Evolutionary conservation across 805 yeast species (phyloP), one percentile per base, ranked within the genome.

Genomic region (Huiozyma sinensis): DNA sequence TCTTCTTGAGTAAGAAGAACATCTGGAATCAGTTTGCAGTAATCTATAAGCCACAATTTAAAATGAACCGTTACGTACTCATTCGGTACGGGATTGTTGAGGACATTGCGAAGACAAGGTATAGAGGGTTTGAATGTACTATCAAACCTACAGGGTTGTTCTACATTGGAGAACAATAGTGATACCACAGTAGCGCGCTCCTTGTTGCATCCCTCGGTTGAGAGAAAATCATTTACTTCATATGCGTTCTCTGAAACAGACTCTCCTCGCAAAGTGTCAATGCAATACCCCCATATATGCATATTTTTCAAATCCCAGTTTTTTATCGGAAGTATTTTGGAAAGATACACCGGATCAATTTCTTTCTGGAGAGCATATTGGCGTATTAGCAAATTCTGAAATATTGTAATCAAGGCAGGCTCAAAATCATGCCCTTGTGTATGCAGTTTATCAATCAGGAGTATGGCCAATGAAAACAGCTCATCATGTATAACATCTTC

Each of bases 401-500:
- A 53, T 17, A 17, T 17, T 17, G 4, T 17, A 17, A 17, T 17
- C 24, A 17, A 17, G 24, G 24, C 24, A 17, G 24, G 24, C 24
- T 17, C 24, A 17, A 17, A 17, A 17, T 17, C 24, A 17, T 17
- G 24, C 4, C 4, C 24, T 17, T 17, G 24, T 17, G 24, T 4
- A 17, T 17, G 24, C 2, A 17, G 24, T 17, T 17, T 4, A 17
- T 17, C 24, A 17, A 17, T 17, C 24, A 17, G 24, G 24, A 17
- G 24, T 17, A 17, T 17, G 24, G 24, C 24, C 24, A 17, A 4
- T 7, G 11, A 39, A 7, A 8, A 9, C 13, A 12, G 43, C 39
- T 58, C 63, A 10, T 45, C 34, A 37, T 52, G 54, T 6, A 56
- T 35, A 7, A 40, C 12, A 7, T 3, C 3, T 9, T 47, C 44